Conservation (phyloP, 306 rosid species). For the Rosa persica region DNA sequence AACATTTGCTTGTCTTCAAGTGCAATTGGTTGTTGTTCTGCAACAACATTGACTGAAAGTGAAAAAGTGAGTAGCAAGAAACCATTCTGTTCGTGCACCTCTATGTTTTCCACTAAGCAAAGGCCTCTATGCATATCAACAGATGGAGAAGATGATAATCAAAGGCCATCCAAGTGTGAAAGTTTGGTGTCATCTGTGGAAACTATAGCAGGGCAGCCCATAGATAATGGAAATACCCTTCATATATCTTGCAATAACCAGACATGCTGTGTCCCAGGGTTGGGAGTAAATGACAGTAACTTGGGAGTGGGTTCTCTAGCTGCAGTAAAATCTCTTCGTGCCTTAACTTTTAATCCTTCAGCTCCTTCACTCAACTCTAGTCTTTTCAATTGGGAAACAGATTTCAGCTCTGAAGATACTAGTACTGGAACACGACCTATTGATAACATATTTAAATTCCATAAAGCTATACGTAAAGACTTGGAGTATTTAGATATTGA, state of each 20-base stretch:
- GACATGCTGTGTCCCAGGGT: slow-evolving; percentile 84
- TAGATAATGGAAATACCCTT: slow-evolving; percentile 43
- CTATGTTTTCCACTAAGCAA: slow-evolving; percentile 21
- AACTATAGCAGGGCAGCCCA: slow-evolving; percentile 36
- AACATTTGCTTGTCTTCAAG: slow-evolving; percentile 67
- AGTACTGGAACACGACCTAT: slow-evolving; percentile 32
- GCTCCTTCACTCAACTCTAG: slow-evolving; percentile 40
- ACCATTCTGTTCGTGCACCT: slow-evolving; percentile 38
- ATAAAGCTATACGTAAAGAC: slow-evolving; percentile 49
- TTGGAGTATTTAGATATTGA: slow-evolving; percentile 47
- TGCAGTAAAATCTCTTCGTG: slow-evolving; percentile 65
- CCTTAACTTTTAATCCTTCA: slow-evolving; percentile 56
- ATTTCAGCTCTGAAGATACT: slow-evolving; percentile 21
- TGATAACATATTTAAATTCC: slow-evolving; percentile 50
- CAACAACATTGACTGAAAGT: slow-evolving; percentile 43
- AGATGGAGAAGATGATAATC: slow-evolving; percentile 28
- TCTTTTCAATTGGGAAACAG: slow-evolving; percentile 48
- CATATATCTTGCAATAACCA: slow-evolving; percentile 50
- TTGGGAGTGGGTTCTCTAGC: slow-evolving; percentile 73
- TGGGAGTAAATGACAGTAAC: slow-evolving; percentile 72
- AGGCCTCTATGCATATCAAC: slow-evolving; percentile 24
- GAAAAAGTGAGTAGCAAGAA: slow-evolving; percentile 47
- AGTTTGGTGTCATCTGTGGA: slow-evolving; percentile 33
- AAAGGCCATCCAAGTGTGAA: slow-evolving; percentile 28
- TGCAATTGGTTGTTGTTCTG: slow-evolving; percentile 63